Evolutionary conservation across 495 filamentous ascomycete species (phyloP).

Genomic region (Cercophora newfieldiana): DNA sequence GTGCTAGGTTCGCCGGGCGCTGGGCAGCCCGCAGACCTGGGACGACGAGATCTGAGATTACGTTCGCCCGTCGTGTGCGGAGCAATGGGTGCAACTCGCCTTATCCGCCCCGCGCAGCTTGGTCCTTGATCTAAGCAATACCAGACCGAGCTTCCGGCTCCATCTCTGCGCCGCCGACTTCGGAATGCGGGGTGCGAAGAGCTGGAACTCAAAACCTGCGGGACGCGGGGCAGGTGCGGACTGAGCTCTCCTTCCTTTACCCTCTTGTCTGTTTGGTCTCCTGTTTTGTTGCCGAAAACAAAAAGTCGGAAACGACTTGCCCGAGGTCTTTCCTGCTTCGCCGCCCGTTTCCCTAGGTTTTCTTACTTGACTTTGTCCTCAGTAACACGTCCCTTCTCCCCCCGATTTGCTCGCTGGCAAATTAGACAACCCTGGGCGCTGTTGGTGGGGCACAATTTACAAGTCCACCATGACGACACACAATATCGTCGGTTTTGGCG

Average conservation of each 20-base stretch:
- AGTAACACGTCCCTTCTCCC: too few relatives aligned
- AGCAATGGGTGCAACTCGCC: too few relatives aligned
- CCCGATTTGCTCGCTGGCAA: too few relatives aligned
- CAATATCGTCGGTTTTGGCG: slow-evolving; percentile 71
- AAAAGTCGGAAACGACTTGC: too few relatives aligned
- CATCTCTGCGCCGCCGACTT: slow-evolving; percentile 8
- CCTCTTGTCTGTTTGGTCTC: background rate
- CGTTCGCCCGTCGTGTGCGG: too few relatives aligned
- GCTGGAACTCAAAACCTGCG: slow-evolving; percentile 17
- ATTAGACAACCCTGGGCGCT: background rate
- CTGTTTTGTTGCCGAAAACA: background rate
- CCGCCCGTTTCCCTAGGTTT: too few relatives aligned
- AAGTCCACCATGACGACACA: slow-evolving; percentile 47
- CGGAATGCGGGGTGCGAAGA: slow-evolving; percentile 18
- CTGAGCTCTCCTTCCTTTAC: background rate
- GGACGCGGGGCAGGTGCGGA: slow-evolving; percentile 11
- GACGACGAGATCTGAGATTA: background rate
- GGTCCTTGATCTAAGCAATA: background rate
- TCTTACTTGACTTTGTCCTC: too few relatives aligned
- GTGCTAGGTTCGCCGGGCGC: too few relatives aligned
- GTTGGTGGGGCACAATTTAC: background rate
- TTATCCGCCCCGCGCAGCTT: too few relatives aligned
- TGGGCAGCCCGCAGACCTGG: background rate
- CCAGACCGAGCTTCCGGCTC: slow-evolving; percentile 1
- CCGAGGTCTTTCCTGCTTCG: too few relatives aligned